Conservation (phyloP, 192 early-diverging fungal genomes). For the Mortierella antarctica region DNA sequence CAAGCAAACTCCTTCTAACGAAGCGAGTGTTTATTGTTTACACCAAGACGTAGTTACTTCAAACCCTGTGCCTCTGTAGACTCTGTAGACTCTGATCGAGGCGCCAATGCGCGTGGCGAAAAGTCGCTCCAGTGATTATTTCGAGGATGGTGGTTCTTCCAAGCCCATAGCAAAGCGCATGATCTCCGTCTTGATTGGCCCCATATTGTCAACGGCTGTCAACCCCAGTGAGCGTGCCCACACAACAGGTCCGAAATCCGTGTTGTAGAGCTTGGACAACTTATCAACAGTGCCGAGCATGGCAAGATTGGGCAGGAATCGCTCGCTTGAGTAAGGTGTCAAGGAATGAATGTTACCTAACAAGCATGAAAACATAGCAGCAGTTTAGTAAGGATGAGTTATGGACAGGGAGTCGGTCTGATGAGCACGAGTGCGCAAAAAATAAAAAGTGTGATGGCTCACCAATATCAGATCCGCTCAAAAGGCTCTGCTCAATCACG, state of each 20-base stretch:
- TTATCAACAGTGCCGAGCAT: slow-evolving; percentile 90
- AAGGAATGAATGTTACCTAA: slow-evolving; percentile 77
- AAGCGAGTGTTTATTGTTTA: no score
- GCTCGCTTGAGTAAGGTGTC: slow-evolving; percentile 78
- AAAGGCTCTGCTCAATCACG: slow-evolving; percentile 71
- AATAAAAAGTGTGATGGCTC: slow-evolving; percentile 1
- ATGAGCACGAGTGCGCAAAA: no score
- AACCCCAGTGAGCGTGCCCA: slow-evolving; percentile 80
- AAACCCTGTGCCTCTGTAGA: no score
- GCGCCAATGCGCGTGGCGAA: no score
- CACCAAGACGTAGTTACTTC: no score
- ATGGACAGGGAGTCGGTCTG: neutral
- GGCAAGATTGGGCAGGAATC: slow-evolving; percentile 84
- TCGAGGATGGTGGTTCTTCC: slow-evolving; percentile 24
- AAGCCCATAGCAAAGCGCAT: slow-evolving; percentile 70
- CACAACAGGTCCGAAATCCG: slow-evolving; percentile 69
- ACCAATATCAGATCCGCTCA: slow-evolving; percentile 87
- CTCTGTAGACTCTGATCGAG: no score
- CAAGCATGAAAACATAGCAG: neutral
- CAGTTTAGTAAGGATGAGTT: neutral
- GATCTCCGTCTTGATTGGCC: slow-evolving; percentile 72
- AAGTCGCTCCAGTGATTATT: no score
- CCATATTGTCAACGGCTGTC: slow-evolving; percentile 72
- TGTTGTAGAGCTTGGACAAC: slow-evolving; percentile 81
- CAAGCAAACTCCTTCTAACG: no score